Evolutionary conservation across 169 alveolate species (phyloP), one percentile per base, ranked within the genome.

Genomic region (Plasmodium reichenowi): DNA sequence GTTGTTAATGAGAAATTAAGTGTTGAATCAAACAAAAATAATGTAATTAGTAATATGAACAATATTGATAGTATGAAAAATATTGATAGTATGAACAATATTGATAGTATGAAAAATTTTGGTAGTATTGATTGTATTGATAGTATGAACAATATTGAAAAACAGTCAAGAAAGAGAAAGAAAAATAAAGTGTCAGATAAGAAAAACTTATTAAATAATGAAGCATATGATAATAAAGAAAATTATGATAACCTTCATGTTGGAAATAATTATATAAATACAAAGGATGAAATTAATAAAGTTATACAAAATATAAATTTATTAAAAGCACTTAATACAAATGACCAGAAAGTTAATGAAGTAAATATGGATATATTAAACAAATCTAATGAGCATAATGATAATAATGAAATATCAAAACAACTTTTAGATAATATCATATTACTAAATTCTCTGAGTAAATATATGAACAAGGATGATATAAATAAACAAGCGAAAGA

Each of bases 341-440:
- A 60, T 60, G 20, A 59, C 10, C n/a, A 29, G 9, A 26, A 52
- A 38, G 60, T 32, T 9, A 24, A 59, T 73, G 47, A 17, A 32
- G 4, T 32, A 1, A 54, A 17, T 15, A 74, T 24, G 2, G 64
- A 52, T 9, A 17, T 12, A 7, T 9, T 74, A 22, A 12, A 13
- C 12, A 60, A 45, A 13, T 48, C 7, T 13, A 50, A 74, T 7
- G 88, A 50, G 12, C 17, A 74, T 59, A 15, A 38, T 45, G 45
- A 60, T 24, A 60, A 52, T 5, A 17, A 50, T 22, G 73, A 74
- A 15, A 29, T 74, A 17, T 58, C 88, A 50, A 74, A 74, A 54
- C 60, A 26, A 4, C 20, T 74, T 74, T 47, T 74, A 3, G 50
- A 74, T 8, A 74, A 59, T 47, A 74, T 22, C 54, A 59, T 60